phyloP scores from a whole-genome alignment of 2,329 filamentous ascomycete genomes.

The Hypoxylon sp. region DNA sequence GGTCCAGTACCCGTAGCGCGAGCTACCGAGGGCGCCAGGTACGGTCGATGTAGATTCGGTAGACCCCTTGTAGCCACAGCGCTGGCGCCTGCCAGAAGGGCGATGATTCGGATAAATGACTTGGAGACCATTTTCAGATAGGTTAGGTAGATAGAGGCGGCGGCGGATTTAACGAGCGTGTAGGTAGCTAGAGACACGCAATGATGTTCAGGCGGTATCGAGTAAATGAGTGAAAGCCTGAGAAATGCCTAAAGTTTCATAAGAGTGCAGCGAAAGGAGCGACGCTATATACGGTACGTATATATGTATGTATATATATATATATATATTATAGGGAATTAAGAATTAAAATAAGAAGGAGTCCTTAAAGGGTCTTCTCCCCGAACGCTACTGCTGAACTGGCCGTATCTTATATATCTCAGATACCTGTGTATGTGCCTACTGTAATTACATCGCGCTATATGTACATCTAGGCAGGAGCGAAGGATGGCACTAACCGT shows the following conservation, averaged over 20 bases:
- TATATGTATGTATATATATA: neutral
- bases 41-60: slow-evolving; percentile 20
- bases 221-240: slow-evolving; percentile 3
- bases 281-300: neutral
- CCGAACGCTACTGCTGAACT: neutral
- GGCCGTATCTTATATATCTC: neutral
- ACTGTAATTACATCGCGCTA: neutral
- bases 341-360: too few species aligned
- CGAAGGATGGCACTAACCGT: slow-evolving; percentile 14
- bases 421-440: neutral
- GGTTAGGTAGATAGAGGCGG: neutral
- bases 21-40: slow-evolving; percentile 3
- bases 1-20: slow-evolving; percentile 26
- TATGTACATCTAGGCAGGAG: slow-evolving; percentile 1
- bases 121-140: neutral
- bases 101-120: neutral
- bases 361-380: too few species aligned
- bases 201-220: neutral
- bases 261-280: neutral
- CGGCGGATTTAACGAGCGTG: neutral
- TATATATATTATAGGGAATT: too few species aligned
- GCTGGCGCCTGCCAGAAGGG: slow-evolving; percentile 11
- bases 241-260: neutral
- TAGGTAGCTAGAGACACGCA: neutral
- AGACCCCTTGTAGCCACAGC: slow-evolving; percentile 20